A percentile compares a stretch with the other conserved stretches of the same genome.
Conservation (phyloP, 306 rosid species). For the Vigna angularis region DNA sequence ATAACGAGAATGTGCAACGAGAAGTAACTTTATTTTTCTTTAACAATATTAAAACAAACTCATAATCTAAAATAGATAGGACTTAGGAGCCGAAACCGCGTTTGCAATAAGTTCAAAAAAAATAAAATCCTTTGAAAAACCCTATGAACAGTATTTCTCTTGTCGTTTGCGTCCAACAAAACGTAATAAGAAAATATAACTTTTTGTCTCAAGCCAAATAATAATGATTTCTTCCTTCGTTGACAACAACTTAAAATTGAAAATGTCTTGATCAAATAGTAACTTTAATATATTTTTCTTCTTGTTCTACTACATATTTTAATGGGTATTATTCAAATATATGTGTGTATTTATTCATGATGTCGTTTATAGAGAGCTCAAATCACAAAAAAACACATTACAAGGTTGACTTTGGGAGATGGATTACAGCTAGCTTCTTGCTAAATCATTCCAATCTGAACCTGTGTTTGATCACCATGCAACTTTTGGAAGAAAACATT, state of each 20-base stretch:
- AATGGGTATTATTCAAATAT: neutral
- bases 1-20: too few species aligned
- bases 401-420: conserved; percentile 9
- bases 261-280: neutral
- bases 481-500: too few species aligned
- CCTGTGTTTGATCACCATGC: too few species aligned
- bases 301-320: neutral
- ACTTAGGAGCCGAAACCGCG: neutral
- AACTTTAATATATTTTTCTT: neutral
- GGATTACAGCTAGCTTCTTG: conserved; percentile 32
- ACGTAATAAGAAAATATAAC: neutral
- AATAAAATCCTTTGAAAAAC: neutral
- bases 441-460: too few species aligned
- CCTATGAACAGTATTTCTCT: neutral
- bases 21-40: too few species aligned
- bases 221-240: too few species aligned
- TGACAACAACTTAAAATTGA: neutral
- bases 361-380: neutral
- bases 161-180: neutral
- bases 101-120: neutral
- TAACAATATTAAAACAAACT: too few species aligned
- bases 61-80: too few species aligned
- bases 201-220: neutral
- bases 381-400: neutral
- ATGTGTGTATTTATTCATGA: too few species aligned